Evolutionary conservation across 306 rosid species (phyloP).

Genomic region (Castanea crenata): DNA sequence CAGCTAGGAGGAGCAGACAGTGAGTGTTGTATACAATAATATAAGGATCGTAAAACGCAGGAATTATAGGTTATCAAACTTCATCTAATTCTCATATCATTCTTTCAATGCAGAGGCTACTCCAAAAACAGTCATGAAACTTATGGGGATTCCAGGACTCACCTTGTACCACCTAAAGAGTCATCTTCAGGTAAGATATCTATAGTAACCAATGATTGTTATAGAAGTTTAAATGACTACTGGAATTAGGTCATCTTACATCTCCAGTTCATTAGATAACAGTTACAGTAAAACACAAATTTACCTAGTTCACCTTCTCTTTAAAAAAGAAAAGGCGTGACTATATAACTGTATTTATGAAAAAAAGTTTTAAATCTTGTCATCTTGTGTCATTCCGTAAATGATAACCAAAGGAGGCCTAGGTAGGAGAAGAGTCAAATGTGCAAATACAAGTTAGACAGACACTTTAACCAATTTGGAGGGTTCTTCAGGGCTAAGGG

Average conservation of each 20-base stretch:
- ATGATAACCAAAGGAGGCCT: neutral
- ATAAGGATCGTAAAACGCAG: constrained; percentile 1
- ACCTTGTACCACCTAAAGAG: constrained; percentile 84
- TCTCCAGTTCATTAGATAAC: constrained; percentile 6
- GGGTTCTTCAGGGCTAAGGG: neutral
- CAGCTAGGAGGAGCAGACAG: constrained; percentile 91
- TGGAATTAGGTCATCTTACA: neutral
- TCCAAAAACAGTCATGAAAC: constrained; percentile 84
- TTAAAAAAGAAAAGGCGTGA: neutral
- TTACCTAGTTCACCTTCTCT: neutral
- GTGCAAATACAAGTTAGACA: neutral
- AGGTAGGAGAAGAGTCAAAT: neutral
- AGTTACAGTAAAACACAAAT: neutral
- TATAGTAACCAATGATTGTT: neutral
- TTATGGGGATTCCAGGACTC: constrained; percentile 86
- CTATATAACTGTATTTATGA: neutral
- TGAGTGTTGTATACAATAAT: constrained; percentile 31
- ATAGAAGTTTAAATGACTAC: neutral
- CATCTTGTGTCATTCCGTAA: neutral
- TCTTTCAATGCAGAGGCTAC: constrained; percentile 71
- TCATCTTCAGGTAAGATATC: constrained; percentile 74
- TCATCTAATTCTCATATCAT: constrained; percentile 8
- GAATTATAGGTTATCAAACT: constrained; percentile 4
- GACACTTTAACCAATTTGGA: neutral
- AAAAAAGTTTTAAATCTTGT: neutral